Conservation (phyloP, 768 basidiomycete species). For the Boletus tomentosulus region DNA sequence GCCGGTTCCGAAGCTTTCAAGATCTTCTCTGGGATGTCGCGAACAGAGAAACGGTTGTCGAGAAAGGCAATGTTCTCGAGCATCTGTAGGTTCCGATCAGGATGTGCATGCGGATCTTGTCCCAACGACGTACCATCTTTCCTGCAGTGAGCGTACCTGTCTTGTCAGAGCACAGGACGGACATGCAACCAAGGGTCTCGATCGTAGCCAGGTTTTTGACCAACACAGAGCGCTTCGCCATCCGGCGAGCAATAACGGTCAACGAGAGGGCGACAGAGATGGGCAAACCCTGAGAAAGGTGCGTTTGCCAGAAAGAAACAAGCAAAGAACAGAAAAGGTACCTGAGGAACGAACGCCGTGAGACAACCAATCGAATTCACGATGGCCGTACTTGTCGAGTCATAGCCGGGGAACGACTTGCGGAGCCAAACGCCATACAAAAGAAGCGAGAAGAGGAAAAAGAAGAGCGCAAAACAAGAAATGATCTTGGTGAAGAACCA, state of each 20-base stretch:
- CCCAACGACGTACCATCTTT: constrained; percentile 44
- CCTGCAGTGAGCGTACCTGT: constrained; percentile 48
- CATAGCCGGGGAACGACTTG: constrained; percentile 30
- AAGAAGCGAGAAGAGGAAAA: constrained; percentile 32
- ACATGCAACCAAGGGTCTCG: constrained; percentile 50
- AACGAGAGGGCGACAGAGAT: constrained; percentile 48
- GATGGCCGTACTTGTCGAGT: constrained; percentile 33
- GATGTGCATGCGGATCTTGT: neutral
- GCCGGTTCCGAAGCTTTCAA: constrained; percentile 21
- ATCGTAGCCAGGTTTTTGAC: constrained; percentile 52
- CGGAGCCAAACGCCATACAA: constrained; percentile 42
- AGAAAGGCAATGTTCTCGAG: constrained; percentile 38
- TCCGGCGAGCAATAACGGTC: neutral
- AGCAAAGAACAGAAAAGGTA: neutral
- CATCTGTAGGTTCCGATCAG: constrained; percentile 23
- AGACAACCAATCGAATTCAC: constrained; percentile 37
- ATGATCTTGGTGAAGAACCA: constrained; percentile 54
- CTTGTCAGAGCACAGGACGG: constrained; percentile 55
- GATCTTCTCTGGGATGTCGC: constrained; percentile 17
- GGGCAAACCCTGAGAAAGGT: constrained; percentile 31
- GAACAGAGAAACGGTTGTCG: constrained; percentile 19
- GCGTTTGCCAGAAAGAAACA: neutral
- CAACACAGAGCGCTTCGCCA: constrained; percentile 21
- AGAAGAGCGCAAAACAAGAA: constrained; percentile 40
- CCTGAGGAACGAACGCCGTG: constrained; percentile 42